A percentile compares a stretch with the other conserved stretches of the same genome.
Evolutionary conservation across 2,329 filamentous ascomycete genomes (phyloP).

Genomic region (Aureobasidium pullulans): DNA sequence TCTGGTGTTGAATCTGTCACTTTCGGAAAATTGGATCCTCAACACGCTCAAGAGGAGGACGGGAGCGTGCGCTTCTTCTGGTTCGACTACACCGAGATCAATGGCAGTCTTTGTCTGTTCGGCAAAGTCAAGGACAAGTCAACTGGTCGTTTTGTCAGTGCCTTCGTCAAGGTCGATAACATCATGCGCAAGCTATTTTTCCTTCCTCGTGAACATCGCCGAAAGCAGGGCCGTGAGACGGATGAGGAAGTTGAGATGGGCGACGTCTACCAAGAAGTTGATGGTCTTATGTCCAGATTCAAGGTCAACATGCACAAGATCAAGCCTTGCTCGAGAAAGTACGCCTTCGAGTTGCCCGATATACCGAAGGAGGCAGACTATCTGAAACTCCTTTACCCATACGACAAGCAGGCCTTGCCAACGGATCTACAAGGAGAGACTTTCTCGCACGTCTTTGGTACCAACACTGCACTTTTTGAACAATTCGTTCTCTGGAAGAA

Average conservation of each 20-base stretch:
- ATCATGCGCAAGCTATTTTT: conserved; percentile 90
- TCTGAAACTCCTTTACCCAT: conserved; percentile 92
- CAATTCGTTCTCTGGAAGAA: conserved; percentile 99
- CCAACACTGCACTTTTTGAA: conserved; percentile 89
- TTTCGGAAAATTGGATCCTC: conserved; percentile 73
- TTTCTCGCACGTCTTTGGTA: conserved; percentile 89
- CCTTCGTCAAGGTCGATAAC: conserved; percentile 94
- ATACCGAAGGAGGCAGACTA: conserved; percentile 88
- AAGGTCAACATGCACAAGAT: conserved; percentile 87
- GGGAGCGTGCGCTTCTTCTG: conserved; percentile 92
- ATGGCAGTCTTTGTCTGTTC: conserved; percentile 86
- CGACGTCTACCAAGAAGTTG: conserved; percentile 85
- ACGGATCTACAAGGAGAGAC: conserved; percentile 70
- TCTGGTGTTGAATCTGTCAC: conserved; percentile 54
- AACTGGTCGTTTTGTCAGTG: conserved; percentile 72
- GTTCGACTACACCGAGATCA: conserved; percentile 91
- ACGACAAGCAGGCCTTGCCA: conserved; percentile 71
- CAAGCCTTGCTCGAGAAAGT: conserved; percentile 82
- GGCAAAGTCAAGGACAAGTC: conserved; percentile 92
- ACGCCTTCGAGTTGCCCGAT: conserved; percentile 84
- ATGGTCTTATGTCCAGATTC: conserved; percentile 77
- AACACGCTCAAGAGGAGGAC: conserved; percentile 86
- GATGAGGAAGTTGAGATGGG: conserved; percentile 75
- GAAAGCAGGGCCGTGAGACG: conserved; percentile 57
- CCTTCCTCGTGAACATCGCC: conserved; percentile 64